Evolutionary conservation across 768 basidiomycete genomes (phyloP), one percentile per base, ranked within the genome.

Genomic region (Agaricus subrufescens): DNA sequence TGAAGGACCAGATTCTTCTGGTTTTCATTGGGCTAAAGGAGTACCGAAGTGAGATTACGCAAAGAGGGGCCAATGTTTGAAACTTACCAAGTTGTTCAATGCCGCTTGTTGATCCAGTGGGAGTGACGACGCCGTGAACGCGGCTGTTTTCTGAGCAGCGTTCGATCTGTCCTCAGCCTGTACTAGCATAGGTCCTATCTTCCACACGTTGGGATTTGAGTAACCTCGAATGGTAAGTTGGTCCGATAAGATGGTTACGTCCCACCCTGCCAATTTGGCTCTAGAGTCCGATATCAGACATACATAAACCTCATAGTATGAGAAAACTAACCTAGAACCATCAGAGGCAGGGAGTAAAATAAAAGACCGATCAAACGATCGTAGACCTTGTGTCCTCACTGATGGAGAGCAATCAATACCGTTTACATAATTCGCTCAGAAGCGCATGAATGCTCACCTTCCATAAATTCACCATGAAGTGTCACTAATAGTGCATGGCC

Each of bases 321-420:
- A 52, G 14, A 23, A 45, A 50, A 80, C 94, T 61, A 70, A 96
- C 94, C 85, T 75, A 62, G 95, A 94, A 27, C 86, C 89, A 50
- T 87, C 84, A 26, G 84, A 71, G 2, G 94, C 87, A 39, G 89
- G 88, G 4, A 86, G 84, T 26, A 99, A 75, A 53, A 98, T 80
- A 66, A 98, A 95, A 0, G 91, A 86, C 56, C 97, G 81, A 67
- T 97, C 94, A 70, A 99, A 99, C 23, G 94, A 96, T 46, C 96
- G 83, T 25, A 93, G 73, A 10, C 94, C 94, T 52, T 83, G 82
- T 8, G 84, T 58, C 7, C 62, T 68, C 40, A 70, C 76, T 78
- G 53, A 50, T 10, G 26, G 43, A 57, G 52, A 54, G 39, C 46
- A 34, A 56, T 26, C 40, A 42, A 54, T 60, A 12, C 2, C 14